phyloP scores from a whole-genome alignment of 345 rosid species.

The Bretschneidera sinensis region DNA sequence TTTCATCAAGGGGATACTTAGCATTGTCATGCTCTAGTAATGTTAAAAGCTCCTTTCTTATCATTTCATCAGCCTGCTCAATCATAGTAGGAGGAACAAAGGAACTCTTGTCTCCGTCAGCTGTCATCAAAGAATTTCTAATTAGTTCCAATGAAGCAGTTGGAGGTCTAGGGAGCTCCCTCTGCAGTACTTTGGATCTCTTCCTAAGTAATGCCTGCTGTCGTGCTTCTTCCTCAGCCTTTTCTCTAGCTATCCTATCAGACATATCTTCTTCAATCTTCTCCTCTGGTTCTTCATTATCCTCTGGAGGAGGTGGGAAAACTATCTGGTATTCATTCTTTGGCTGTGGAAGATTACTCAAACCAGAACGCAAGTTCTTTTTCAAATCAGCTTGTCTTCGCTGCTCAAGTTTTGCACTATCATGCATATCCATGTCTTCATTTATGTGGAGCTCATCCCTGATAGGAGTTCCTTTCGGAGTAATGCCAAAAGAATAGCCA shows the following conservation, averaged over 20 bases:
- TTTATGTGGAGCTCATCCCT: conserved; percentile 97
- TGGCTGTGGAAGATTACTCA: conserved; percentile 86
- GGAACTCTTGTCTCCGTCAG: conserved; percentile 89
- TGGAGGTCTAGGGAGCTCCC: conserved; percentile 96
- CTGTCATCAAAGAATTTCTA: conserved; percentile 65
- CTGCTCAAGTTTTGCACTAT: conserved; percentile 70
- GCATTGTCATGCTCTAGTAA: conserved; percentile 93
- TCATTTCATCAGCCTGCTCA: conserved; percentile 92
- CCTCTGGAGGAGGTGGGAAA: conserved; percentile 73
- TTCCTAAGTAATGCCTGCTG: conserved; percentile 81
- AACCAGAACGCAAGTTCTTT: conserved; percentile 69
- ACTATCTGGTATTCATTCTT: conserved; percentile 93
- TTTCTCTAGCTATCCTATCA: conserved; percentile 80
- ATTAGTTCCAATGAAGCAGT: conserved; percentile 82
- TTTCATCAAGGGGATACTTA: conserved; percentile 94
- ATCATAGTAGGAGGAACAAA: conserved; percentile 82
- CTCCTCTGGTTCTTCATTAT: conserved; percentile 80
- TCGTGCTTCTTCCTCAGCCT: conserved; percentile 91
- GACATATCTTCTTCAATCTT: conserved; percentile 99
- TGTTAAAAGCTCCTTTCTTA: conserved; percentile 67
- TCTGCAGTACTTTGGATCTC: conserved; percentile 96
- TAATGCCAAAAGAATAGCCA: conserved; percentile 67
- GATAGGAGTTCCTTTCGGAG: conserved; percentile 93
- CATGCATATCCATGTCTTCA: conserved; percentile 82
- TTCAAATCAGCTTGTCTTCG: conserved; percentile 75